Conservation (phyloP, 495 filamentous ascomycete species). For the Penicillium fimorum region DNA sequence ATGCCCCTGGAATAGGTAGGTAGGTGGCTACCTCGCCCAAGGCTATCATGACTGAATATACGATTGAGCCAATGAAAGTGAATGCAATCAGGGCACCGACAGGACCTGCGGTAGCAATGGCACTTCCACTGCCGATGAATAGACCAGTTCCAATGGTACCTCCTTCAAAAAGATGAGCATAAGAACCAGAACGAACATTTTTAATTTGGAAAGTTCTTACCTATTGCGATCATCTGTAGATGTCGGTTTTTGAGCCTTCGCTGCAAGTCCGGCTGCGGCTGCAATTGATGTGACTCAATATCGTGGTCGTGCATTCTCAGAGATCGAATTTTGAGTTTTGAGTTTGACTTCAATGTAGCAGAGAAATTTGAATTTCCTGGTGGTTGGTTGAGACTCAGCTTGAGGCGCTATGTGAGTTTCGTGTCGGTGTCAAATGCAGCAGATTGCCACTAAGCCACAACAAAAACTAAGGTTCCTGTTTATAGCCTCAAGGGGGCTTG, state of each 20-base stretch:
- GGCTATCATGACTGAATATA: constrained; percentile 49
- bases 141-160: constrained; percentile 72
- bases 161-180: constrained; percentile 37
- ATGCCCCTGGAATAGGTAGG: constrained; percentile 67
- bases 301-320: too few species aligned
- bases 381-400: too few species aligned
- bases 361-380: too few species aligned
- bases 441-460: too few species aligned
- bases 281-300: background rate
- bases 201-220: constrained; percentile 18
- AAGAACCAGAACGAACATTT: background rate
- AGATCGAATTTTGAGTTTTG: too few species aligned
- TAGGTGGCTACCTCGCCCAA: constrained; percentile 68
- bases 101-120: constrained; percentile 61
- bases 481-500: too few species aligned
- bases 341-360: too few species aligned
- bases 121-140: constrained; percentile 66
- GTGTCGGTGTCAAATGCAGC: too few species aligned
- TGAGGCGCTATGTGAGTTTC: too few species aligned
- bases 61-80: constrained; percentile 50
- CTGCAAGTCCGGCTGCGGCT: constrained; percentile 26
- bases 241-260: constrained; percentile 63
- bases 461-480: too few species aligned
- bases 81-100: constrained; percentile 64
- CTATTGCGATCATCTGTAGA: constrained; percentile 65